Evolutionary conservation across 305 asterid species (phyloP).

Genomic region (Solanum hybrid): DNA sequence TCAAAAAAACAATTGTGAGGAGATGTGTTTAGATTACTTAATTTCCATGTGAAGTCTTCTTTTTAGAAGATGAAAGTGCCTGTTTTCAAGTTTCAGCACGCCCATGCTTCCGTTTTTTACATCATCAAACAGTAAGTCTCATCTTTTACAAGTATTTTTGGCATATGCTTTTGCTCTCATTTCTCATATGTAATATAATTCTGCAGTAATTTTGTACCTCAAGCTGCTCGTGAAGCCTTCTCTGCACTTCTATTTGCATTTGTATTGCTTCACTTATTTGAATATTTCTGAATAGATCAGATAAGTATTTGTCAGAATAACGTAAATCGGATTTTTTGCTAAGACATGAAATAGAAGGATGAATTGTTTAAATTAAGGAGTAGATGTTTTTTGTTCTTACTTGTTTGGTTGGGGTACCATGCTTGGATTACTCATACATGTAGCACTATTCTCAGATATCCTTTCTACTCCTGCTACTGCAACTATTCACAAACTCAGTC

Average conservation of each 20-base stretch:
- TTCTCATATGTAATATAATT: neutral
- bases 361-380: slow-evolving; percentile 13
- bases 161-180: neutral
- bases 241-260: slow-evolving; percentile 87
- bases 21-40: neutral
- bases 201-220: slow-evolving; percentile 41
- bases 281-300: slow-evolving; percentile 40
- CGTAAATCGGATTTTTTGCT: neutral
- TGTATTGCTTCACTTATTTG: slow-evolving; percentile 84
- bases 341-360: neutral
- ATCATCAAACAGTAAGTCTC: neutral
- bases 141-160: neutral
- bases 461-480: slow-evolving; percentile 56
- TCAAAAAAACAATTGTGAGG: neutral
- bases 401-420: slow-evolving; percentile 46
- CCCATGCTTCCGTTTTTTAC: neutral
- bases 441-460: slow-evolving; percentile 46
- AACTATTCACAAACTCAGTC: slow-evolving; percentile 16
- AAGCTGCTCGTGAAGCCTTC: slow-evolving; percentile 79
- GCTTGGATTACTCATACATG: slow-evolving; percentile 39
- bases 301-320: neutral
- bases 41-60: neutral
- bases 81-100: neutral
- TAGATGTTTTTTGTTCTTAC: slow-evolving; percentile 28
- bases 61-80: neutral